phyloP scores from a whole-genome alignment of 306 rosid genomes.

The Mimosa bimucronata region DNA sequence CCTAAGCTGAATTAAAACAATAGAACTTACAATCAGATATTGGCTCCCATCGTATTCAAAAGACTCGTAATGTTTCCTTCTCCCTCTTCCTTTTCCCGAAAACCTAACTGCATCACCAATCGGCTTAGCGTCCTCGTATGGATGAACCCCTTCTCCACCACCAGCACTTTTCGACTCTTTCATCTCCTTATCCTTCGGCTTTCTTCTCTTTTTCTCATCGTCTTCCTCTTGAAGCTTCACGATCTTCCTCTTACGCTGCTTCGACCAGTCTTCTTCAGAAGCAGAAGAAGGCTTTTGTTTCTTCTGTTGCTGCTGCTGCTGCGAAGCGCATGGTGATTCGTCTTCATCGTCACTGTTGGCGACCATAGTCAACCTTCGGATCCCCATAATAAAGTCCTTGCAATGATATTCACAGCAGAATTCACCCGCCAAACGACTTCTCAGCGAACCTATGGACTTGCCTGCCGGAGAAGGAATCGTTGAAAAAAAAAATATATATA shows the following conservation, averaged over 20 bases:
- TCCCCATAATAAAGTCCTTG: constrained; percentile 57
- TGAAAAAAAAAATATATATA: too few relatives aligned
- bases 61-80: constrained; percentile 67
- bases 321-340: constrained; percentile 41
- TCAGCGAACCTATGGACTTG: not conserved
- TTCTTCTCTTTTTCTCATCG: constrained; percentile 1
- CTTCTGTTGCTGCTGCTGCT: not conserved
- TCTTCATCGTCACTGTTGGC: constrained; percentile 84
- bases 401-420: not conserved
- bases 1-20: not conserved
- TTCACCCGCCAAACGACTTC: constrained; percentile 27
- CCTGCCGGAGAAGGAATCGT: not conserved
- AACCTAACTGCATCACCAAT: constrained; percentile 70
- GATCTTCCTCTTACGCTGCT: constrained; percentile 55
- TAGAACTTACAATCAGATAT: constrained; percentile 60
- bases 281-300: constrained; percentile 9
- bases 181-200: constrained; percentile 15
- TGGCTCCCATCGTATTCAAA: constrained; percentile 79
- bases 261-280: constrained; percentile 33
- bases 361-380: constrained; percentile 69
- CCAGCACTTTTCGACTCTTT: constrained; percentile 21
- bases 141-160: constrained; percentile 48
- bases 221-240: constrained; percentile 46
- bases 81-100: constrained; percentile 75
- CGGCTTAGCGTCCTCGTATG: constrained; percentile 72